Evolutionary conservation across 2,329 filamentous ascomycete species (phyloP).

Genomic region (Chaetomiaceae sp.): DNA sequence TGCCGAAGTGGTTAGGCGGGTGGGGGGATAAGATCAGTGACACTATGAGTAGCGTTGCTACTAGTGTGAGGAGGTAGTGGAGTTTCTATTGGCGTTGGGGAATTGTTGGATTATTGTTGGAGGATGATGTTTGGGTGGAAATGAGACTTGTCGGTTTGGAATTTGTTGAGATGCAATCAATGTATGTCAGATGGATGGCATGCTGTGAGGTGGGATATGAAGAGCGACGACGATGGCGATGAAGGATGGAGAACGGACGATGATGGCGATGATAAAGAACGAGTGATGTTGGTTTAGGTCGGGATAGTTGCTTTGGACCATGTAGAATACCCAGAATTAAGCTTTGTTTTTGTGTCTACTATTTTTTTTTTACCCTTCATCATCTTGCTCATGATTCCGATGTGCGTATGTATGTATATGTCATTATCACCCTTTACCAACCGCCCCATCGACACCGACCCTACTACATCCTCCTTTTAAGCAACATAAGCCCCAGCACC

Average conservation of each 20-base stretch:
- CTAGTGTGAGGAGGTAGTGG: constrained; percentile 20
- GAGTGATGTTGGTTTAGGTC: neutral
- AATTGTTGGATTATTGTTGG: neutral
- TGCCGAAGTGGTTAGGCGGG: constrained; percentile 45
- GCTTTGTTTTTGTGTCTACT: neutral
- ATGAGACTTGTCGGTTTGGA: too few relatives aligned
- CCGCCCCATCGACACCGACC: neutral
- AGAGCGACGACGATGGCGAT: too few relatives aligned
- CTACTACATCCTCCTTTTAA: neutral
- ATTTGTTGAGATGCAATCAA: too few relatives aligned
- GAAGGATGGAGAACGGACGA: too few relatives aligned
- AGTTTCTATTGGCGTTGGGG: neutral
- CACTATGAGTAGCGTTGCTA: constrained; percentile 23
- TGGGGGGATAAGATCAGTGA: constrained; percentile 24
- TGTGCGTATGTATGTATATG: too few relatives aligned
- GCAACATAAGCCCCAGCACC: constrained; percentile 5
- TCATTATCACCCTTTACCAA: too few relatives aligned
- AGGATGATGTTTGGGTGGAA: neutral
- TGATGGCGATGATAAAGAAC: neutral
- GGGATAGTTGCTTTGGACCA: constrained; percentile 2
- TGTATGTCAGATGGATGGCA: too few relatives aligned
- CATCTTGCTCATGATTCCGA: too few relatives aligned
- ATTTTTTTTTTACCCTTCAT: neutral
- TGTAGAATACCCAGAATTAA: constrained; percentile 13
- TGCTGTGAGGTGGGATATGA: too few relatives aligned